A percentile compares a stretch with the other conserved stretches of the same genome.
phyloP scores from a whole-genome alignment of 441 rosid species.

The Lagerstroemia fauriei region DNA sequence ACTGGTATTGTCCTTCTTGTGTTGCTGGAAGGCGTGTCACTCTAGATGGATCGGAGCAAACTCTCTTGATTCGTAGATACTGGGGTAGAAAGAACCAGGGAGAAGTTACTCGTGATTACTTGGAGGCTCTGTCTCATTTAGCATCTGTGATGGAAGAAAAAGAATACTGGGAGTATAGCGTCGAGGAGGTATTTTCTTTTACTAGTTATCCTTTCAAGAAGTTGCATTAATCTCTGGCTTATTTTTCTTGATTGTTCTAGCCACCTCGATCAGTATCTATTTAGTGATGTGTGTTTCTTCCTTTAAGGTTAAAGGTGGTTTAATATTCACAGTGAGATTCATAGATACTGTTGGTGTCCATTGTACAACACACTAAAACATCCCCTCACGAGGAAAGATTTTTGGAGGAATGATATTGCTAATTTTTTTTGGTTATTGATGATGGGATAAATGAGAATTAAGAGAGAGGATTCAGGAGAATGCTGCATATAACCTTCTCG shows the following conservation, averaged over 20 bases:
- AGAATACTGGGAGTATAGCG: constrained; percentile 78
- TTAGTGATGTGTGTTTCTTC: neutral
- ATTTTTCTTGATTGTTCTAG: neutral
- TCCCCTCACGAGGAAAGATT: neutral
- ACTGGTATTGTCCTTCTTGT: constrained; percentile 98
- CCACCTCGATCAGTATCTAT: neutral
- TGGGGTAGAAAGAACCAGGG: constrained; percentile 66
- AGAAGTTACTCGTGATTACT: constrained; percentile 60
- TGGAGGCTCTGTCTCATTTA: constrained; percentile 61
- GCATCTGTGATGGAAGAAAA: constrained; percentile 70
- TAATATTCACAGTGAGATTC: neutral
- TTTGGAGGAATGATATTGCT: neutral
- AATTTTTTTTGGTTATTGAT: neutral
- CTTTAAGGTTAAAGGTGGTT: neutral
- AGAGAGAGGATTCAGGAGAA: neutral
- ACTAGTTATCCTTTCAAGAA: neutral
- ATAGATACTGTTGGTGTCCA: neutral
- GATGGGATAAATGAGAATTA: neutral
- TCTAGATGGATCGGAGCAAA: constrained; percentile 50
- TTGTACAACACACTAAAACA: neutral
- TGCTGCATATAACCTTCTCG: neutral
- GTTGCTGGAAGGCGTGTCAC: constrained; percentile 50
- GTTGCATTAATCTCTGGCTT: neutral
- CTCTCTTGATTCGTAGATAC: constrained; percentile 44
- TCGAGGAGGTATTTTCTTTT: constrained; percentile 66